Percentiles rank a stretch among this genome's conserved stretches.
Evolutionary conservation across 192 early-diverging fungal genomes (phyloP).

Genomic region (Coemansia sp.): DNA sequence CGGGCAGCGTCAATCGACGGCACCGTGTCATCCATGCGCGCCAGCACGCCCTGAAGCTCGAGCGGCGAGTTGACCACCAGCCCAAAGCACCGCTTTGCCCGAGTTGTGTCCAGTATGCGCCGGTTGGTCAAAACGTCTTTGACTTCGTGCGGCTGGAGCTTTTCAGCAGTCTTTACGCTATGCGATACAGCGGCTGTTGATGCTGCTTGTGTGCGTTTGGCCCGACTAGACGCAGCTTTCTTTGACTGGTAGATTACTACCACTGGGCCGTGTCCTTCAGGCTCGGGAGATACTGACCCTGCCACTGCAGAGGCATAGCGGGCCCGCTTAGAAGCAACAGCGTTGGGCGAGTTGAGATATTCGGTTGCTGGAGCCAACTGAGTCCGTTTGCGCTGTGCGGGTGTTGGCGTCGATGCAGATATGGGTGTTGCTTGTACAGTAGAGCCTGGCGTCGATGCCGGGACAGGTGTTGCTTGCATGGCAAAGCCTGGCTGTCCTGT

Average conservation of each 20-base stretch:
- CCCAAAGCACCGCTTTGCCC: slow-evolving; percentile 8
- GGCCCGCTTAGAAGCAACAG: neutral
- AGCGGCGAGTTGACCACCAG: slow-evolving; percentile 7
- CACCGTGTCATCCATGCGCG: slow-evolving; percentile 6
- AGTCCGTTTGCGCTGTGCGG: slow-evolving; percentile 13
- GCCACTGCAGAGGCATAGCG: neutral
- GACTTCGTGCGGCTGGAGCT: slow-evolving; percentile 6
- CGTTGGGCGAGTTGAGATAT: neutral
- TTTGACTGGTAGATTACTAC: neutral
- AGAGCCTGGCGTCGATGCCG: no score
- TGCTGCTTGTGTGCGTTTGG: neutral
- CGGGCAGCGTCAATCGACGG: slow-evolving; percentile 11
- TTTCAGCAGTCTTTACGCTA: neutral
- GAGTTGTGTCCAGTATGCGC: slow-evolving; percentile 11
- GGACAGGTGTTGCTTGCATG: neutral
- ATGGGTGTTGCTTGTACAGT: neutral
- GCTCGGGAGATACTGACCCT: neutral
- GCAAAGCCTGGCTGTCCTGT: neutral
- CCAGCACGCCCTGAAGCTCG: slow-evolving; percentile 8
- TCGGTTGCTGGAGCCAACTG: neutral
- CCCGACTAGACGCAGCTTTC: slow-evolving; percentile 1
- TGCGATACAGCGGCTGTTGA: neutral
- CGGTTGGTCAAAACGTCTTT: slow-evolving; percentile 1
- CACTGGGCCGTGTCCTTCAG: neutral
- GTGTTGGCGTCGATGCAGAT: slow-evolving; percentile 7